These are phyloP conservation scores for Silybum marianum DNA, from an alignment of 129 eudicot genomes.

Conservation along the genomic window DNA sequence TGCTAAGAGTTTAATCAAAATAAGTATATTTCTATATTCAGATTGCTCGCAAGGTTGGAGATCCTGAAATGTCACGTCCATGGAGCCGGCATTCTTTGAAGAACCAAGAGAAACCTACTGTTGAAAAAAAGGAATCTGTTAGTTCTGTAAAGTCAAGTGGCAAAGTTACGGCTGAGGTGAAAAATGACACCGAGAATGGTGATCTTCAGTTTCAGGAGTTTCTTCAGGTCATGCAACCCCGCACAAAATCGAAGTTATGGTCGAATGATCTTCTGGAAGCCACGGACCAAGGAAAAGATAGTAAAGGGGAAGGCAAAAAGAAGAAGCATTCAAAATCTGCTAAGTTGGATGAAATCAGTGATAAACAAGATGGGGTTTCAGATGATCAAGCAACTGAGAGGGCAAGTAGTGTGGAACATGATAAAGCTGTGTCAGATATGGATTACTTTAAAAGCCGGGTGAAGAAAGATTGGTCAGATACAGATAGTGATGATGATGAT, in stretches of 20 bases:
- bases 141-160: constrained; percentile 16
- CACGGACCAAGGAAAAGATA: constrained; percentile 32
- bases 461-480: constrained; percentile 83
- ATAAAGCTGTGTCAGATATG: constrained; percentile 60
- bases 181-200: constrained; percentile 38
- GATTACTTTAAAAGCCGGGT: constrained; percentile 90
- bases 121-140: constrained; percentile 44
- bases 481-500: constrained; percentile 52
- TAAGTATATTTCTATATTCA: constrained; percentile 30
- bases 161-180: constrained; percentile 25
- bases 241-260: constrained; percentile 87
- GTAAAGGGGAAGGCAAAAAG: constrained; percentile 29
- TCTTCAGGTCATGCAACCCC: constrained; percentile 86
- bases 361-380: constrained; percentile 25
- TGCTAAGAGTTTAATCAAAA: neutral
- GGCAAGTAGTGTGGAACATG: constrained; percentile 24
- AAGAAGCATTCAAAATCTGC: constrained; percentile 22
- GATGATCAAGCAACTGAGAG: constrained; percentile 31
- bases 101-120: constrained; percentile 52
- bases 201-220: constrained; percentile 85
- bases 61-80: constrained; percentile 77
- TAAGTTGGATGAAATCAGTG: constrained; percentile 31
- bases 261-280: constrained; percentile 72
- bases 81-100: constrained; percentile 81
- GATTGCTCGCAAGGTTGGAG: constrained; percentile 87